These are phyloP conservation scores for Backusella morwellensis DNA, from an alignment of 192 early-diverging fungal genomes.

Conservation along the genomic window DNA sequence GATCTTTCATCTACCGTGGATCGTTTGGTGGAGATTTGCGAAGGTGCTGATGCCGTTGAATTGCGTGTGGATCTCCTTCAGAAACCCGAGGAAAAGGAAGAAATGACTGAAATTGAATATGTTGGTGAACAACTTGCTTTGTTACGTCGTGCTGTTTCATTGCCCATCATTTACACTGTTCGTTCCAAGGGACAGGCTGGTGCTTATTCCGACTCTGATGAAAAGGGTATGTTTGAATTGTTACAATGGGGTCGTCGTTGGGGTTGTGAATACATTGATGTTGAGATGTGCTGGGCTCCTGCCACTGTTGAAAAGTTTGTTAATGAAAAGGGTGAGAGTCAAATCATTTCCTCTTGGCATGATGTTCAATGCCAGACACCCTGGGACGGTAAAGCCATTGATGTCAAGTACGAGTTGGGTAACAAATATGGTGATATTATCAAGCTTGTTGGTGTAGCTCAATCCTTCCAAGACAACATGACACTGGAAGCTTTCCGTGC, in stretches of 20 bases:
- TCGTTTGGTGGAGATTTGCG: conserved; percentile 58
- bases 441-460: conserved; percentile 89
- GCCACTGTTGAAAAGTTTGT: conserved; percentile 50
- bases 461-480: conserved; percentile 78
- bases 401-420: conserved; percentile 54
- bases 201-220: conserved; percentile 66
- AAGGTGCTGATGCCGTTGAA: conserved; percentile 89
- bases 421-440: conserved; percentile 76
- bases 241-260: conserved; percentile 69
- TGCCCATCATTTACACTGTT: conserved; percentile 95
- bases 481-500: conserved; percentile 70
- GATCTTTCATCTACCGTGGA: conserved; percentile 54
- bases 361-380: conserved; percentile 64
- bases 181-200: conserved; percentile 88
- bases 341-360: conserved; percentile 89
- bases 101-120: conserved; percentile 51
- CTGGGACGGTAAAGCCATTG: conserved; percentile 60
- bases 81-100: conserved; percentile 37
- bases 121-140: conserved; percentile 78
- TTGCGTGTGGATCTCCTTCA: conserved; percentile 87
- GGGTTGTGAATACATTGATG: conserved; percentile 94
- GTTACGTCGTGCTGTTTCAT: conserved; percentile 61
- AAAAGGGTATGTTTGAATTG: conserved; percentile 62
- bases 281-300: conserved; percentile 62
- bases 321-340: conserved; percentile 52